A percentile compares a stretch with the other conserved stretches of the same genome.
Conservation (phyloP, 441 rosid species). For the Syzygium syzygioides region DNA sequence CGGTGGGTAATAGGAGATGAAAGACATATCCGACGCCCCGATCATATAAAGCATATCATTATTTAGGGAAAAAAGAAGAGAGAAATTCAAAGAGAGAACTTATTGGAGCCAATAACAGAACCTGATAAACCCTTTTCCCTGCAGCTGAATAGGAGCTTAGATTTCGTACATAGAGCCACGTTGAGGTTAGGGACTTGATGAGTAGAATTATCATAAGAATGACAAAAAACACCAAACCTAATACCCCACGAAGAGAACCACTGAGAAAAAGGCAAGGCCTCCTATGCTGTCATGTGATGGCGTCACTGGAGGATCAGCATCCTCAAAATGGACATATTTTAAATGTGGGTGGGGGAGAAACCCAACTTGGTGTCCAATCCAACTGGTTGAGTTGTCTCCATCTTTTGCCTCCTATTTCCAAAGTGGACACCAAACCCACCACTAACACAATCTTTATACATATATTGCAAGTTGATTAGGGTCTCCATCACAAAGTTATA, state of each 20-base stretch:
- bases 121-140: background rate
- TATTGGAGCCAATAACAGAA: background rate
- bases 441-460: background rate
- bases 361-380: background rate
- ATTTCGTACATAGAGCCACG: background rate
- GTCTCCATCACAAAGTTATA: background rate
- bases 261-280: background rate
- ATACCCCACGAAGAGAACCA: background rate
- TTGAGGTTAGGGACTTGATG: background rate
- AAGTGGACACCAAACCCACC: constrained; percentile 8
- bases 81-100: background rate
- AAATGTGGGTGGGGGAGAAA: background rate
- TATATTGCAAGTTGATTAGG: background rate
- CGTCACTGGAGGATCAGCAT: background rate
- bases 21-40: background rate
- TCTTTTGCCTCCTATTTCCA: background rate
- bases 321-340: background rate
- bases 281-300: background rate
- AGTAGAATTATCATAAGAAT: background rate
- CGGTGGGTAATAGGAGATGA: background rate
- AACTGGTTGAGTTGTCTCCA: background rate
- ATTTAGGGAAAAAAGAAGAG: background rate
- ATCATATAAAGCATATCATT: background rate
- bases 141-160: background rate
- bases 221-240: background rate